phyloP scores from a whole-genome alignment of 192 early-diverging fungal genomes.

The Coemansia erecta region DNA sequence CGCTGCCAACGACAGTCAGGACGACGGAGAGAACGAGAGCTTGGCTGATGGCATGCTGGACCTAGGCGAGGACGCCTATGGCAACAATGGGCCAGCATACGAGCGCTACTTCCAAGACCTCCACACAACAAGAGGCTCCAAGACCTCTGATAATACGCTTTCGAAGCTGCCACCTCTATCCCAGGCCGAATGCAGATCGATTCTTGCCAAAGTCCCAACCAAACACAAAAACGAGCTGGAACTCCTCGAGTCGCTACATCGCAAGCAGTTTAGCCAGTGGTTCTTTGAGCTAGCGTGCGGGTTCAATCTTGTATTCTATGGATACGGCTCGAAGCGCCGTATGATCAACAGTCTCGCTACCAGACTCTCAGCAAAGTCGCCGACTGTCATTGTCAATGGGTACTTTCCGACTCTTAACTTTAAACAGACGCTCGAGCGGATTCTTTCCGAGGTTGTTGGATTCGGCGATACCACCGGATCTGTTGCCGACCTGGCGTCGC shows the following conservation, averaged over 20 bases:
- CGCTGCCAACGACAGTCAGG: constrained; percentile 1
- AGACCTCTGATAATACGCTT: constrained; percentile 87
- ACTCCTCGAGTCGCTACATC: constrained; percentile 56
- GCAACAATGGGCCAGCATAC: constrained; percentile 46
- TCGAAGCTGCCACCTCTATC: constrained; percentile 76
- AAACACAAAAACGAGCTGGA: constrained; percentile 66
- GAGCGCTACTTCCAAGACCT: constrained; percentile 81
- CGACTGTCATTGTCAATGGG: constrained; percentile 79
- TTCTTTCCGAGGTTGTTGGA: constrained; percentile 46
- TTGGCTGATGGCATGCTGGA: constrained; percentile 1
- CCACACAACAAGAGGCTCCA: constrained; percentile 45
- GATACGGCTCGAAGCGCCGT: constrained; percentile 87
- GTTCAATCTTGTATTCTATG: constrained; percentile 89
- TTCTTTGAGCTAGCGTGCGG: constrained; percentile 76
- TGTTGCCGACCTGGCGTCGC: constrained; percentile 64
- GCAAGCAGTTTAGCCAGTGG: constrained; percentile 81
- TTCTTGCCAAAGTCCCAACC: constrained; percentile 53
- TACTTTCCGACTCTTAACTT: constrained; percentile 76
- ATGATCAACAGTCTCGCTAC: constrained; percentile 76
- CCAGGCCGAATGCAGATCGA: constrained; percentile 61
- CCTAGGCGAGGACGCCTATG: constrained; percentile 13
- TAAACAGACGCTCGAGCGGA: constrained; percentile 67
- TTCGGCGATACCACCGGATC: constrained; percentile 39
- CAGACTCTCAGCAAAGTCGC: constrained; percentile 54
- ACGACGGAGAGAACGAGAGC: constrained; percentile 2